Percentiles rank a stretch among this genome's conserved stretches.
These are phyloP conservation scores for Uronychia setigera DNA, from an alignment of 73 alveolate genomes.

Conservation along the genomic window DNA sequence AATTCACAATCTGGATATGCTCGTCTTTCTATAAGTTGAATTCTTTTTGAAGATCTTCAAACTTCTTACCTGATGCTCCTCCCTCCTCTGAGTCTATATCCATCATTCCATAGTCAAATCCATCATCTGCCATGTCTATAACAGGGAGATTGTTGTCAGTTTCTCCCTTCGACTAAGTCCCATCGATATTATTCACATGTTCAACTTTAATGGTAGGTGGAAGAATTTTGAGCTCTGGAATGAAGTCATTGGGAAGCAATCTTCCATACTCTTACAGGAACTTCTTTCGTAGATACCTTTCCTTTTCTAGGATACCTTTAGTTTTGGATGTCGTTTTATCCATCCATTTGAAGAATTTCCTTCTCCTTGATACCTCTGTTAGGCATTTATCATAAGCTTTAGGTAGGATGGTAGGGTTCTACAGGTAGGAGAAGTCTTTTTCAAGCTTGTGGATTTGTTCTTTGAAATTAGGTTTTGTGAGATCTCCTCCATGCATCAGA, in stretches of 20 bases:
- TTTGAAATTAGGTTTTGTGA: background rate
- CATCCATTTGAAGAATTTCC: slow-evolving; percentile 42
- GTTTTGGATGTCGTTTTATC: slow-evolving; percentile 26
- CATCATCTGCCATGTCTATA: slow-evolving; percentile 2
- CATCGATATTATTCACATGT: slow-evolving; percentile 3
- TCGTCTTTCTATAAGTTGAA: slow-evolving; percentile 19
- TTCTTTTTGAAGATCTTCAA: slow-evolving; percentile 8
- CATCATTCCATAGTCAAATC: background rate
- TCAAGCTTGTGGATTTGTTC: slow-evolving; percentile 53
- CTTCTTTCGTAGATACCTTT: slow-evolving; percentile 37
- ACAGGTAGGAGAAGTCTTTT: slow-evolving; percentile 59
- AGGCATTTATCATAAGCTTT: slow-evolving; percentile 54
- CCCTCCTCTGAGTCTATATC: background rate
- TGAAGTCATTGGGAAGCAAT: slow-evolving; percentile 50
- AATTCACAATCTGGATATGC: slow-evolving; percentile 17
- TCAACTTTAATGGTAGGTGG: slow-evolving; percentile 40
- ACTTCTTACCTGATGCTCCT: slow-evolving; percentile 16
- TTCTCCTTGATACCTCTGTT: slow-evolving; percentile 57
- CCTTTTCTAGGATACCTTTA: slow-evolving; percentile 28
- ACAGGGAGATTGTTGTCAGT: slow-evolving; percentile 39
- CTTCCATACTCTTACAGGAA: slow-evolving; percentile 48
- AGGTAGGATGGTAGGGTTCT: slow-evolving; percentile 56
- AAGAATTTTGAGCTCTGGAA: slow-evolving; percentile 45
- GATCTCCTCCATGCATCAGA: background rate
- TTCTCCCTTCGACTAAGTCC: background rate